phyloP scores from a whole-genome alignment of 1,284 basidiomycete genomes.

The Trichosporon sp. region DNA sequence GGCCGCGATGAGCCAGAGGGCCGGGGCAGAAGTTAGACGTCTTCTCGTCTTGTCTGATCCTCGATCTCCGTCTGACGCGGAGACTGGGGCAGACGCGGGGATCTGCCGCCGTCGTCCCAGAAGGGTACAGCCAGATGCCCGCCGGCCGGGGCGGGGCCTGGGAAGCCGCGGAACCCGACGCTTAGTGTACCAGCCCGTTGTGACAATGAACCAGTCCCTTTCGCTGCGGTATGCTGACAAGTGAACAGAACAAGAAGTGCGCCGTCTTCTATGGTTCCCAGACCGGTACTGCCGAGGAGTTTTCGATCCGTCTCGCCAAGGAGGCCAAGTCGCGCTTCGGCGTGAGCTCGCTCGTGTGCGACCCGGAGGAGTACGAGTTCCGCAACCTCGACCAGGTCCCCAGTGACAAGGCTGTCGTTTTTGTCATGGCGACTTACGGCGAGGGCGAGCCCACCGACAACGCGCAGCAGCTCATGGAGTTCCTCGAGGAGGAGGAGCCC shows the following conservation, averaged over 20 bases:
- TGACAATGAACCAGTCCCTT: background rate
- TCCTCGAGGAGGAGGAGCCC: conserved; percentile 80
- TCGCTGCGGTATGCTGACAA: conserved; percentile 3
- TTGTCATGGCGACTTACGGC: conserved; percentile 97
- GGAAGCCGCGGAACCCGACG: background rate
- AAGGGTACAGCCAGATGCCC: background rate
- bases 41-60: background rate
- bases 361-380: conserved; percentile 97
- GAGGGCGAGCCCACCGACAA: conserved; percentile 99
- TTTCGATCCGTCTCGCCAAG: conserved; percentile 88
- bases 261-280: conserved; percentile 96
- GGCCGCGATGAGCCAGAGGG: no score
- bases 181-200: background rate
- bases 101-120: background rate
- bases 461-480: conserved; percentile 92
- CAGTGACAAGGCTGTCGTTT: conserved; percentile 75
- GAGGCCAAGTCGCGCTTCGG: conserved; percentile 94
- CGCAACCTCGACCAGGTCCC: conserved; percentile 91
- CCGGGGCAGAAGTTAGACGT: background rate
- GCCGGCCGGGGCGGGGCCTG: no score
- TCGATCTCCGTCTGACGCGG: background rate
- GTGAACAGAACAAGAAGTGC: conserved; percentile 80
- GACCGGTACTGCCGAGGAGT: conserved; percentile 95
- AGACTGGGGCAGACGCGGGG: background rate
- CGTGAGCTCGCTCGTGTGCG: conserved; percentile 87